These are phyloP conservation scores for Cryptosporidium canis DNA, from an alignment of 169 alveolate species.

Conservation along the genomic window DNA sequence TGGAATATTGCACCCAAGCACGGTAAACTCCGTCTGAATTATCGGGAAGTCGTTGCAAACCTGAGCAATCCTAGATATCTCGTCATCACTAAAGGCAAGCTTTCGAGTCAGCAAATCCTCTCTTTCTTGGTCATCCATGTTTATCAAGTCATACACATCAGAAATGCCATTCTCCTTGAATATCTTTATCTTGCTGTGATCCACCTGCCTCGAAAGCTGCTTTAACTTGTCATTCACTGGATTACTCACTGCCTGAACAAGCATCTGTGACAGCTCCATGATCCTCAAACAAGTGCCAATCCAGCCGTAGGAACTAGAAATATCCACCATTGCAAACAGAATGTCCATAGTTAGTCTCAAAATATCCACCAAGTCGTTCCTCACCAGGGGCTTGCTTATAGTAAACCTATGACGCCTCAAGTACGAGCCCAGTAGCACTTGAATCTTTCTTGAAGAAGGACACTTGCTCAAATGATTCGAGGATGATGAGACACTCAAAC, in stretches of 20 bases:
- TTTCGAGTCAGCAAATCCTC: constrained; percentile 80
- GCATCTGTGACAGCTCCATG: constrained; percentile 97
- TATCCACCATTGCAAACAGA: constrained; percentile 97
- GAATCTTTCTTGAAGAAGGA: not conserved
- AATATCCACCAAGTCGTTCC: constrained; percentile 74
- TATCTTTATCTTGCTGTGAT: not conserved
- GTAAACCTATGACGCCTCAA: constrained; percentile 20
- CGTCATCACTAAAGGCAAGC: constrained; percentile 79
- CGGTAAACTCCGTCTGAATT: constrained; percentile 80
- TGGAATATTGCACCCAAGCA: constrained; percentile 61
- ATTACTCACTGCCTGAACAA: constrained; percentile 94
- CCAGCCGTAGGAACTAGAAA: constrained; percentile 94
- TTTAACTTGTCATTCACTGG: constrained; percentile 86
- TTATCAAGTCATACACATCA: constrained; percentile 93
- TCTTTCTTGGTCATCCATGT: constrained; percentile 96
- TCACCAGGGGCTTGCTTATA: not conserved
- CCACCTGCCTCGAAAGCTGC: constrained; percentile 44
- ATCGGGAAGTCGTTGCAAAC: constrained; percentile 91
- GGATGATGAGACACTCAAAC: not conserved
- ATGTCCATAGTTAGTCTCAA: constrained; percentile 84
- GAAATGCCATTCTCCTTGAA: constrained; percentile 81
- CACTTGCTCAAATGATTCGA: not conserved
- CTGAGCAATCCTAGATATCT: constrained; percentile 86
- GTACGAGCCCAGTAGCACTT: constrained; percentile 21
- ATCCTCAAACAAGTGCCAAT: constrained; percentile 93